These are phyloP conservation scores for Quercus alba DNA, from an alignment of 306 rosid genomes.

Conservation along the genomic window DNA sequence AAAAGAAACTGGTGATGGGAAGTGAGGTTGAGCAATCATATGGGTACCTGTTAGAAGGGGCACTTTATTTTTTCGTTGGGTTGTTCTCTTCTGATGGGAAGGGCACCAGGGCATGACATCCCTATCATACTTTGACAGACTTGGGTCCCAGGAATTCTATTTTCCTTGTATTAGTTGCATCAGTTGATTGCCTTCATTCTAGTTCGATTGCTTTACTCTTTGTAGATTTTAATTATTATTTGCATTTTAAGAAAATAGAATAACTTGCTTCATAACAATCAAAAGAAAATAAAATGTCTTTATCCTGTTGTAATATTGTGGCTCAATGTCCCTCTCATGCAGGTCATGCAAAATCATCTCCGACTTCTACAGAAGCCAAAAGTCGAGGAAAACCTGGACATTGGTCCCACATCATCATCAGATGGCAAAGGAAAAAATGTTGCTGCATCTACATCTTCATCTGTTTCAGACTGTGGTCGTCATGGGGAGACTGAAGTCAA, in stretches of 20 bases:
- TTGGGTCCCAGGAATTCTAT: not conserved
- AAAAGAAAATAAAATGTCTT: not conserved
- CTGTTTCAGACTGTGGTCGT: slow-evolving; percentile 22
- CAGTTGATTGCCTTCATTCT: not conserved
- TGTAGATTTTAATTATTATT: not conserved
- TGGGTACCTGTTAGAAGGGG: too few relatives aligned
- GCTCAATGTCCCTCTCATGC: not conserved
- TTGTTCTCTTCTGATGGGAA: too few relatives aligned
- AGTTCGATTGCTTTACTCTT: not conserved
- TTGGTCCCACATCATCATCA: slow-evolving; percentile 18
- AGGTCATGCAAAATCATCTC: slow-evolving; percentile 66
- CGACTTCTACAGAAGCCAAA: slow-evolving; percentile 47
- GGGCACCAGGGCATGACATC: not conserved
- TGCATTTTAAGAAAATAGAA: not conserved
- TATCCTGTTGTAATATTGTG: not conserved
- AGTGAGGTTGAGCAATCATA: too few relatives aligned
- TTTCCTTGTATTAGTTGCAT: not conserved
- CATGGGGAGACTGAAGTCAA: slow-evolving; percentile 17
- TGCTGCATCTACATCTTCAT: slow-evolving; percentile 28
- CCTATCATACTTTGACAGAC: not conserved
- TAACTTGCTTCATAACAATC: not conserved
- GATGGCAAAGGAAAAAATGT: slow-evolving; percentile 59
- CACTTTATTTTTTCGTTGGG: too few relatives aligned
- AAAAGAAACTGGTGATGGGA: too few relatives aligned
- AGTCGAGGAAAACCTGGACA: slow-evolving; percentile 28